Evolutionary conservation across 2,329 filamentous ascomycete genomes (phyloP), one percentile per base, ranked within the genome.

Genomic region (Diaporthe vexans): DNA sequence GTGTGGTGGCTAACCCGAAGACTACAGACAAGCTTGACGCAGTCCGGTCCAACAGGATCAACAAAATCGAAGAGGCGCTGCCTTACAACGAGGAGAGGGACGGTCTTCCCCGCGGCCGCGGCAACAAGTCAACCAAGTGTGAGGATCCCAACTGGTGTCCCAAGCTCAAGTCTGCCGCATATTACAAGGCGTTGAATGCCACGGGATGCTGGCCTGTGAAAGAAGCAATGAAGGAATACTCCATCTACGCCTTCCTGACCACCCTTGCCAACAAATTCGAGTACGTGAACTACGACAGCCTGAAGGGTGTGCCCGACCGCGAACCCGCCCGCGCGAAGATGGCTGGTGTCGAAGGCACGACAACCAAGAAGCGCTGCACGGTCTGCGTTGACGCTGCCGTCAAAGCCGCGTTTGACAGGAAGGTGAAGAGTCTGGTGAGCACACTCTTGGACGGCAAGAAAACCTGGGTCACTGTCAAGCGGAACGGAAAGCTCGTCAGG

Each of bases 361-460:
- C 35, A 9, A 7, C 21, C 2, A 10, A 29, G 8, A 40, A 15
- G 10, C 26, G 48, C 21, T 58, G 56, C 58, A 29, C n/a, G 2
- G 40, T 71, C 29, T 61, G 69, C 7, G 15, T 61, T 29, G 26
- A 61, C 40, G 40, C 40, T 21, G 69, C 29, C 29, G 69, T 71
- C 69, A 71, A 71, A 33, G 56, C 56, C 8, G 19, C 56, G 2
- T 71, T 71, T 24, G 43, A 61, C 69, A n/a, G n/a, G 15, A 71
- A 71, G 69, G 43, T 71, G 17, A 71, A 21, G 29, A 21, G 43
- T 21, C 43, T 71, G 15, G 13, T 52, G 21, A 37, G 3, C 5
- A 61, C 40, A 13, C 40, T 71, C n/a, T 29, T 71, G 29, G 21
- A 71, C 29, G 68, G 51, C 2, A 71, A 71, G 69, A 48, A 37